A percentile compares a stretch with the other conserved stretches of the same genome.
These are phyloP conservation scores for Leptosphaerulina australis DNA, from an alignment of 2,329 filamentous ascomycete genomes.

Conservation along the genomic window DNA sequence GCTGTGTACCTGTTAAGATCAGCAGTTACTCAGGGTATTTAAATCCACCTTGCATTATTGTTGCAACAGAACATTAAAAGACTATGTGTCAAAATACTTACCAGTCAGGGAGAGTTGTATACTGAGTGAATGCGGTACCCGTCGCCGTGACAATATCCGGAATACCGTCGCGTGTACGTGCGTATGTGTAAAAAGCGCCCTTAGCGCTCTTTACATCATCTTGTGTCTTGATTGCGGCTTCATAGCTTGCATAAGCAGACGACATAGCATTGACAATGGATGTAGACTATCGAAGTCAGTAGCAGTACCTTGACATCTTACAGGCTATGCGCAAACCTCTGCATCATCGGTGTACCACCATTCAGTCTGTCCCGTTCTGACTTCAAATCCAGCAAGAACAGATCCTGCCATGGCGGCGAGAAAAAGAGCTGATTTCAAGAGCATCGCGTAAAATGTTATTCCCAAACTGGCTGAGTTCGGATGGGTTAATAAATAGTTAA, in stretches of 20 bases:
- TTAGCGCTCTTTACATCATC: conserved; percentile 6
- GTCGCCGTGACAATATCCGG: conserved; percentile 11
- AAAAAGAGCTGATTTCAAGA: background rate
- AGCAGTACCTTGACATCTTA: background rate
- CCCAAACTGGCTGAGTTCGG: background rate
- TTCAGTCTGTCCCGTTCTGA: conserved; percentile 5
- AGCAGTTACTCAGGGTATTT: background rate
- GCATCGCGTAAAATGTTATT: background rate
- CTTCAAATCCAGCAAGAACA: conserved; percentile 9
- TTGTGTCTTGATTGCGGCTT: background rate
- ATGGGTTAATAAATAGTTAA: background rate
- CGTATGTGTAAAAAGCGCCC: conserved; percentile 16
- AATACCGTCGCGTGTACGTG: conserved; percentile 15
- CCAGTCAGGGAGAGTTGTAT: conserved; percentile 13
- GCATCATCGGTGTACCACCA: conserved; percentile 10
- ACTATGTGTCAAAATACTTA: no score
- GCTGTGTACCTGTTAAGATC: conserved; percentile 9
- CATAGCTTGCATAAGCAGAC: conserved; percentile 6
- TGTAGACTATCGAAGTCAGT: background rate
- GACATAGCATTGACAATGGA: conserved; percentile 12
- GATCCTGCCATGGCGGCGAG: conserved; percentile 1
- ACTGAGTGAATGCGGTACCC: conserved; percentile 4
- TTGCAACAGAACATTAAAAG: no score
- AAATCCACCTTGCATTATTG: no score
- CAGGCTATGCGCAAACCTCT: background rate